Evolutionary conservation across 2,329 filamentous ascomycete species (phyloP), one percentile per base, ranked within the genome.

Genomic region (Trichoderma atrobrunneum): DNA sequence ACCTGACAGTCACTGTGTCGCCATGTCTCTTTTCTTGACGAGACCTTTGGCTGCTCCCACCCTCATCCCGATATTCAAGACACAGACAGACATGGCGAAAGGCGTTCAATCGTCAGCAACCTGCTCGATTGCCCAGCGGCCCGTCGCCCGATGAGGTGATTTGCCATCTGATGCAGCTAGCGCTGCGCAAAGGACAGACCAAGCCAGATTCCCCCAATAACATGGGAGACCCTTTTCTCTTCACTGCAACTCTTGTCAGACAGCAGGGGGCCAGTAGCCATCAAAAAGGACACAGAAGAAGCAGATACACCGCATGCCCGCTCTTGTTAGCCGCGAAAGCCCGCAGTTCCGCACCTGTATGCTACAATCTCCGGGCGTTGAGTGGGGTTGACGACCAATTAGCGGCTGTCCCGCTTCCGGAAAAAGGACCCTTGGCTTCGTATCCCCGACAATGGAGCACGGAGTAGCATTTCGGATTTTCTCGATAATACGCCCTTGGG

Each of bases 141-240:
- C 54, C 66, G 66, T 69, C 56, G 66, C 65, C 65, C 56, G n/a
- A 69, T 69, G 66, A 69, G 66, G 36, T 69, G 66, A 69, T 61
- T 61, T 69, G 56, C 56, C 66, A 34, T 60, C 28, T 32, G 57
- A 68, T 54, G 32, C 12, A 26, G 24, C 63, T 56, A 59, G 32
- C 12, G 54, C 24, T 43, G 24, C 30, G 56, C 32, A 24, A 21
- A 18, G 36, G 61, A 36, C 34, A 43, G 39, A 43, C 7, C 26
- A 43, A 43, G 34, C 60, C 60, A n/a, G 36, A 63, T 43, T 48
- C 28, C 34, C 30, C 63, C 43, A 66, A 54, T 48, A n/a, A 34
- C 59, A 60, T 39, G 36, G 24, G 14, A 28, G 39, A 39, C 39
- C 39, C 39, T 43, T 36, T 48, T 61, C 57, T 32, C 56, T 51